Base-by-base conservation (phyloP, 148 eudicot genomes). In the Amaranthus palmeri region DNA sequence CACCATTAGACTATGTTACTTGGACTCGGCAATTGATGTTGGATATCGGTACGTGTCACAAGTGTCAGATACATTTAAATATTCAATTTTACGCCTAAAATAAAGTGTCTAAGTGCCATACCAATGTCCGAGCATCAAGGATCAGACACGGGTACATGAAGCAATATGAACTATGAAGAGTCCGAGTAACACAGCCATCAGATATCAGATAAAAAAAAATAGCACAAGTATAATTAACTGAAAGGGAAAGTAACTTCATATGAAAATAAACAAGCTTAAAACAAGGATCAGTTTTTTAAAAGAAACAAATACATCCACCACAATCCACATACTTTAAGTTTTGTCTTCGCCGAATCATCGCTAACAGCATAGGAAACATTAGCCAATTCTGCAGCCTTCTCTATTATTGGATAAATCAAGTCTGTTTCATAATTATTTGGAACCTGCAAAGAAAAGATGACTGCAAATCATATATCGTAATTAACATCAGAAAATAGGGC, bases 381-480 rank as follows among this genome's bases (percentile, higher is more conserved):
- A 57, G 97, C 97, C 84, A 95, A 68, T 84, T 89, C 82, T 53
- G 97, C 82, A 60, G 90, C 93, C 81, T 88, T 89, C 88, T 89
- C 88, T 61, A 95, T 85, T 58, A 95, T 95, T 4, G 98, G 98
- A 76, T 80, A 95, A 51, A 95, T 88, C 40, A 95, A 83, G 82
- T 91, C 98, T 14, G 97, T 95, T 79, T 95, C 98, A 8, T 91
- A 95, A 80, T 95, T 95, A 85, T 95, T 91, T 25, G 96, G 90
- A 62, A 95, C 96, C 98, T 95, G 89, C 83, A 85, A 63, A 71
- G 67, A 75, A 72, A 67, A 66, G 46, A 59, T 51, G 12, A 68
- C 43, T 67, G 68, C 68, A n/a, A 58, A 74, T 51, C 61, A 73
- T 41, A 62, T 55, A 68, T 14, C 52, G n/a, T 44, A 62, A 13